Evolutionary conservation across 1,284 basidiomycete species (phyloP).

Genomic region (Leccinum colubrinum): DNA sequence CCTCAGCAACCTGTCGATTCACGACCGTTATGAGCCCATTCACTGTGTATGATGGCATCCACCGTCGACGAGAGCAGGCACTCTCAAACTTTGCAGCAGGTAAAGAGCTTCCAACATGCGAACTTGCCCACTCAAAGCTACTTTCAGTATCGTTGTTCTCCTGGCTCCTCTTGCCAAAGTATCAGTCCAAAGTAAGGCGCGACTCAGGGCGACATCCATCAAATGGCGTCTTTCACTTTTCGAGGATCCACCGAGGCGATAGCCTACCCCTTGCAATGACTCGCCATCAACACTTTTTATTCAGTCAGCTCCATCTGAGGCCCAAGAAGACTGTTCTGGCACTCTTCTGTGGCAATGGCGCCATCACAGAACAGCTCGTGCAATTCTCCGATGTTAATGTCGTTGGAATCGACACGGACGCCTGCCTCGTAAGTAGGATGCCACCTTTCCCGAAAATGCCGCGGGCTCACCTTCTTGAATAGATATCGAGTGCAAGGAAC

Average conservation of each 20-base stretch:
- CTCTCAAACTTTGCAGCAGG: constrained; percentile 2
- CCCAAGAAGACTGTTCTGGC: constrained; percentile 13
- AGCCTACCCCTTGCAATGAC: constrained; percentile 11
- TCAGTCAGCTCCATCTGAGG: constrained; percentile 11
- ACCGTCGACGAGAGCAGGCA: not conserved
- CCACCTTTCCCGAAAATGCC: not conserved
- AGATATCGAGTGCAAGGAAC: constrained; percentile 7
- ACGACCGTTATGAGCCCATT: not conserved
- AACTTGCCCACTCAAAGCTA: not conserved
- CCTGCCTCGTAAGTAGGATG: constrained; percentile 1
- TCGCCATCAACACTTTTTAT: constrained; percentile 13
- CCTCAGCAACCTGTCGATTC: not conserved
- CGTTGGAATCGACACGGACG: constrained; percentile 13
- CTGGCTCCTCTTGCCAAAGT: not conserved
- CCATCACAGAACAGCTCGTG: constrained; percentile 6
- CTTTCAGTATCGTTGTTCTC: not conserved
- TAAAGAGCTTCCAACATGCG: not conserved
- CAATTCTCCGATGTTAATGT: constrained; percentile 13
- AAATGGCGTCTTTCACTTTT: constrained; percentile 13
- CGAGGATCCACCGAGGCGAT: constrained; percentile 9
- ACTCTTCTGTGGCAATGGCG: constrained; percentile 13
- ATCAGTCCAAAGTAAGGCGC: not conserved
- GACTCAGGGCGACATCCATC: constrained; percentile 29
- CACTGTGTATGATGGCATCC: not conserved
- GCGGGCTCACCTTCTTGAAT: not conserved